Evolutionary conservation across 108 stramenopile genomes (phyloP).

Genomic region (Skeletonema marinoi): DNA sequence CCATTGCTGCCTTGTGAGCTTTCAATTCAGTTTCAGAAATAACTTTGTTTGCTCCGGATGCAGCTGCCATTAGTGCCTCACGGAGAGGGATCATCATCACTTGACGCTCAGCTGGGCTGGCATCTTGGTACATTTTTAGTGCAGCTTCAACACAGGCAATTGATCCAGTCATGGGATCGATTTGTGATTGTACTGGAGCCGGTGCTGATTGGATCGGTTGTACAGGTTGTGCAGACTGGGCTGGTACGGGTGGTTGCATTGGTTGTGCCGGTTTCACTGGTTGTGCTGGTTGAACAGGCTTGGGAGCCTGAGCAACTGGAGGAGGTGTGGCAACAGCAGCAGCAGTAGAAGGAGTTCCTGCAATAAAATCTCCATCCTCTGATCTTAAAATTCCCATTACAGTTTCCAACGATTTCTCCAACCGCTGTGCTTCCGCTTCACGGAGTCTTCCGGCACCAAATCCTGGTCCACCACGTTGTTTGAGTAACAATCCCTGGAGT

Average conservation of each 20-base stretch:
- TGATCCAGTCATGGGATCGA: slow-evolving; percentile 51
- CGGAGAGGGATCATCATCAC: slow-evolving; percentile 63
- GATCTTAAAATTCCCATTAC: slow-evolving; percentile 49
- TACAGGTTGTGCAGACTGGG: slow-evolving; percentile 7
- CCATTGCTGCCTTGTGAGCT: slow-evolving; percentile 32
- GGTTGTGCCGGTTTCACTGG: slow-evolving; percentile 5
- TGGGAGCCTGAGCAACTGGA: slow-evolving; percentile 4
- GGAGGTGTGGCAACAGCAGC: slow-evolving; percentile 1
- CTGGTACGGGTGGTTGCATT: background rate
- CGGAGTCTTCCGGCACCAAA: slow-evolving; percentile 77
- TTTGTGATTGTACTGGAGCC: slow-evolving; percentile 6
- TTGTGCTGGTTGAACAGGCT: background rate
- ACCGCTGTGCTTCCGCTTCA: slow-evolving; percentile 57
- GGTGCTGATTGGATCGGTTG: slow-evolving; percentile 12
- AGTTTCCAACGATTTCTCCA: slow-evolving; percentile 53
- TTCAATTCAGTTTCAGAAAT: slow-evolving; percentile 46
- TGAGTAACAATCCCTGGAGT: slow-evolving; percentile 77
- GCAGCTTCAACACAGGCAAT: slow-evolving; percentile 82
- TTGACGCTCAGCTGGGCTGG: slow-evolving; percentile 53
- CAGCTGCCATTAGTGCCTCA: slow-evolving; percentile 75
- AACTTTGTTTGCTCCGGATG: slow-evolving; percentile 51
- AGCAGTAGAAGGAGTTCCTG: slow-evolving; percentile 3
- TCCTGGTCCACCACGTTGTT: slow-evolving; percentile 88
- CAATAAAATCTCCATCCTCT: slow-evolving; percentile 30
- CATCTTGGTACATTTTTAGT: slow-evolving; percentile 75